phyloP scores from a whole-genome alignment of 805 yeast genomes.

The Sugiyamaella americana region DNA sequence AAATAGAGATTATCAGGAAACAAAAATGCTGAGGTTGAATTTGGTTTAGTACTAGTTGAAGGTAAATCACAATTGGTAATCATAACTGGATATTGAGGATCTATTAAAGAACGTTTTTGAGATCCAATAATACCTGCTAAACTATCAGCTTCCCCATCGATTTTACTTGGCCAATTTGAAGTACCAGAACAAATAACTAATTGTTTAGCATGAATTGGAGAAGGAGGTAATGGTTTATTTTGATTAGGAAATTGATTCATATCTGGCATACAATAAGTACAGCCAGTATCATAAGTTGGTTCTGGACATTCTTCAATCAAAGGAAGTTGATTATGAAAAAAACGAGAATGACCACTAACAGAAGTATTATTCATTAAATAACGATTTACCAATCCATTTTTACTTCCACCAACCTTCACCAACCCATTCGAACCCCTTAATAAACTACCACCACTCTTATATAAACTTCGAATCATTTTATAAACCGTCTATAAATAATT shows the following conservation, averaged over 20 bases:
- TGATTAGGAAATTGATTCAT: slow-evolving; percentile 34
- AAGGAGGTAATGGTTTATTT: slow-evolving; percentile 40
- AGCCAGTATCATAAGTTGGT: slow-evolving; percentile 52
- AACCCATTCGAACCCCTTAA: too few species aligned
- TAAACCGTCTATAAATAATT: too few species aligned
- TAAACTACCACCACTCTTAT: too few species aligned
- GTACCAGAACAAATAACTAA: slow-evolving; percentile 47
- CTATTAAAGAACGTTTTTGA: slow-evolving; percentile 21
- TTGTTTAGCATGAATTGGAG: slow-evolving; percentile 50
- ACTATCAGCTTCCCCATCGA: slow-evolving; percentile 44
- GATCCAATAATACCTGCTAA: slow-evolving; percentile 34
- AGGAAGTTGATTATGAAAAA: background rate
- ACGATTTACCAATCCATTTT: too few species aligned
- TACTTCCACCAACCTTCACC: too few species aligned
- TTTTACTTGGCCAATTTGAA: slow-evolving; percentile 36
- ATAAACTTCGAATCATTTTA: too few species aligned
- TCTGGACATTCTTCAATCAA: slow-evolving; percentile 40
- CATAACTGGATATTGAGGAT: slow-evolving; percentile 44
- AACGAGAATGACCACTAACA: too few species aligned
- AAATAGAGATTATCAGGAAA: slow-evolving; percentile 47
- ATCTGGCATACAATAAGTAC: slow-evolving; percentile 53
- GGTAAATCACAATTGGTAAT: slow-evolving; percentile 41
- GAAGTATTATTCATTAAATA: too few species aligned
- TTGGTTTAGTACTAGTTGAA: background rate
- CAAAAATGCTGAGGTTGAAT: slow-evolving; percentile 34